These are phyloP conservation scores for Diaporthe batatas DNA, from an alignment of 2,329 filamentous ascomycete species.

Conservation along the genomic window DNA sequence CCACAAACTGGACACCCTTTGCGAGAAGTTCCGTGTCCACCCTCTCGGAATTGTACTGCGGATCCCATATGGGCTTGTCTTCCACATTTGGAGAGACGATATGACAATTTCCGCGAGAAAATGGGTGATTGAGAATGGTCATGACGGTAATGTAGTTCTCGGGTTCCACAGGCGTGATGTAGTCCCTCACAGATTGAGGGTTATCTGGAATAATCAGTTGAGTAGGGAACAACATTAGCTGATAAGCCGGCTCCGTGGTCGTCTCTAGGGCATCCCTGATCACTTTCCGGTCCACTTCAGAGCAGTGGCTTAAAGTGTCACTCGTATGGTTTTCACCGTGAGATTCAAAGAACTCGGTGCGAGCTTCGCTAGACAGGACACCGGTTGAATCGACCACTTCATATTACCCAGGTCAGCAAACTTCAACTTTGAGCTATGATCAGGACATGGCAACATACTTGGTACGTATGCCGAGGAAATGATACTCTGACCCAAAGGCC, in stretches of 20 bases:
- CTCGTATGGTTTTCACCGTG: not conserved
- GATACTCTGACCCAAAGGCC: slow-evolving; percentile 50
- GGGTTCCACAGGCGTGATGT: slow-evolving; percentile 47
- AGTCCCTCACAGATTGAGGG: slow-evolving; percentile 44
- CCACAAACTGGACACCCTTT: slow-evolving; percentile 55
- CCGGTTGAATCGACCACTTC: slow-evolving; percentile 26
- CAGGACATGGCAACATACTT: not conserved
- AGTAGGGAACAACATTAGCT: slow-evolving; percentile 47
- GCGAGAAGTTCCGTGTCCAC: slow-evolving; percentile 60
- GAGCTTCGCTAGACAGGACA: slow-evolving; percentile 4
- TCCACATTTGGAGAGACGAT: slow-evolving; percentile 58
- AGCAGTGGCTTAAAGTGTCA: not conserved
- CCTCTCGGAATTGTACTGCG: slow-evolving; percentile 64
- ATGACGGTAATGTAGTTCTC: slow-evolving; percentile 65
- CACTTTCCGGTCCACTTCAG: slow-evolving; percentile 1
- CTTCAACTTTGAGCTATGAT: not conserved
- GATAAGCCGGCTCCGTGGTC: slow-evolving; percentile 45
- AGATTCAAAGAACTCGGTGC: slow-evolving; percentile 10
- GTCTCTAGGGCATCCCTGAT: slow-evolving; percentile 5
- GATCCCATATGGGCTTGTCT: slow-evolving; percentile 63
- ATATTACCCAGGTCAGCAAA: not conserved
- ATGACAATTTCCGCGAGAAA: slow-evolving; percentile 68
- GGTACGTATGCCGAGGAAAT: slow-evolving; percentile 44
- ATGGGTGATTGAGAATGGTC: slow-evolving; percentile 68
- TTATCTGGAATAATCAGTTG: slow-evolving; percentile 45